phyloP scores from a whole-genome alignment of 106 monocot species.

The Cymbidium sinense region DNA sequence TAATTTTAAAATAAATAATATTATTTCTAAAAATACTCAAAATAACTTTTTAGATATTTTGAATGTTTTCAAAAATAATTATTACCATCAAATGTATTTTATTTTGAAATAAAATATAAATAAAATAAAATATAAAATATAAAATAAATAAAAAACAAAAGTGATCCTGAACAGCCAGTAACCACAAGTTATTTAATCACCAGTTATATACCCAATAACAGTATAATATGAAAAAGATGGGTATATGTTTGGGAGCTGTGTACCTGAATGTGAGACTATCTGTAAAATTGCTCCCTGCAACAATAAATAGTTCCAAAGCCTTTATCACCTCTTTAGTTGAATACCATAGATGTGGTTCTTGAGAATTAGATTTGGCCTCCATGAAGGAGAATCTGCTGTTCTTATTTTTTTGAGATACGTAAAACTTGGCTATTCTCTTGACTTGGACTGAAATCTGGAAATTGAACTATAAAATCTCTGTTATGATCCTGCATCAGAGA shows the following conservation, averaged over 20 bases:
- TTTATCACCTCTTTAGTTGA: constrained; percentile 67
- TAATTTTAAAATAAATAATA: no score
- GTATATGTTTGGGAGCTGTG: neutral
- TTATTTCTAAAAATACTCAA: no score
- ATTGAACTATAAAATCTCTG: constrained; percentile 76
- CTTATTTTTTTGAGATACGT: constrained; percentile 17
- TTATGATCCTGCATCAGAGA: constrained; percentile 70
- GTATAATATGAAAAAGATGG: neutral
- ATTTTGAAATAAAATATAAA: no score
- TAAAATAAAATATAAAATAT: no score
- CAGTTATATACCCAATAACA: no score
- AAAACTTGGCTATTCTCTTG: constrained; percentile 6
- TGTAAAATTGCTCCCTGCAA: constrained; percentile 49
- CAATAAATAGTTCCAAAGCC: constrained; percentile 71
- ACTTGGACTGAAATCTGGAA: constrained; percentile 60
- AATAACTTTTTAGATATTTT: no score
- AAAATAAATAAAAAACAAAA: no score
- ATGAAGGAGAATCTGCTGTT: constrained; percentile 50
- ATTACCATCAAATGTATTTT: no score
- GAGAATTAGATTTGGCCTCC: constrained; percentile 35
- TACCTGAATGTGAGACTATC: constrained; percentile 80
- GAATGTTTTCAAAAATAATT: no score
- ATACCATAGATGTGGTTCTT: constrained; percentile 91
- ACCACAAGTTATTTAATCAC: no score
- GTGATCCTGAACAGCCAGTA: no score